Conservation (phyloP, 169 alveolate species). For the Pseudocohnilembus persalinus region DNA sequence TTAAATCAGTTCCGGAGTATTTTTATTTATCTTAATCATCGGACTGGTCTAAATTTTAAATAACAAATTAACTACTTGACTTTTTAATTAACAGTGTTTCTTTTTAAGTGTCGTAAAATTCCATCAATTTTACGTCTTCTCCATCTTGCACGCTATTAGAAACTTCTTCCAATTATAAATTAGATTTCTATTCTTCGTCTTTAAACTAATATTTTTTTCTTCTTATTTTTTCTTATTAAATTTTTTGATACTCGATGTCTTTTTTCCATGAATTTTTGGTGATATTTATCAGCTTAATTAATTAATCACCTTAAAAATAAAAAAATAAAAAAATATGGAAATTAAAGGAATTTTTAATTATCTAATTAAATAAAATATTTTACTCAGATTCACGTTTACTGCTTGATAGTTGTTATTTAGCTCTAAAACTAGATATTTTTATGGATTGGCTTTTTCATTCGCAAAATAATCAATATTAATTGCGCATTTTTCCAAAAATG, state of each 20-base stretch:
- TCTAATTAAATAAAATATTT: background rate
- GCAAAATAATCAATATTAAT: constrained; percentile 4
- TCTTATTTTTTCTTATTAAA: background rate
- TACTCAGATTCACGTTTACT: constrained; percentile 5
- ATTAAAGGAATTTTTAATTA: too few relatives aligned
- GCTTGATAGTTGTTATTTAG: background rate
- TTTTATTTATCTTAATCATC: too few relatives aligned
- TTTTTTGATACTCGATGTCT: background rate
- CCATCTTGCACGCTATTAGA: background rate
- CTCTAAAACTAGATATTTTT: background rate
- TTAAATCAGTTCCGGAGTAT: background rate
- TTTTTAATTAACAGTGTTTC: background rate
- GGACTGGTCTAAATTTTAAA: background rate
- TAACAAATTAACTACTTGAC: background rate
- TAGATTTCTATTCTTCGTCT: background rate
- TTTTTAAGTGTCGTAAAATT: too few relatives aligned
- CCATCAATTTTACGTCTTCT: background rate
- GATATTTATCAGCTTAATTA: background rate
- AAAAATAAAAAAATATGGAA: background rate
- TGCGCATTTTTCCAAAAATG: constrained; percentile 10
- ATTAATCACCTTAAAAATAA: background rate
- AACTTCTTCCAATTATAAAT: too few relatives aligned
- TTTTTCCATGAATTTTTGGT: background rate
- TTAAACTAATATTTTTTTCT: background rate
- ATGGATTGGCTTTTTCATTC: background rate